A percentile compares a stretch with the other conserved stretches of the same genome.
Conservation (phyloP, 108 stramenopile genomes). For the Halocafeteria seosinensis region DNA sequence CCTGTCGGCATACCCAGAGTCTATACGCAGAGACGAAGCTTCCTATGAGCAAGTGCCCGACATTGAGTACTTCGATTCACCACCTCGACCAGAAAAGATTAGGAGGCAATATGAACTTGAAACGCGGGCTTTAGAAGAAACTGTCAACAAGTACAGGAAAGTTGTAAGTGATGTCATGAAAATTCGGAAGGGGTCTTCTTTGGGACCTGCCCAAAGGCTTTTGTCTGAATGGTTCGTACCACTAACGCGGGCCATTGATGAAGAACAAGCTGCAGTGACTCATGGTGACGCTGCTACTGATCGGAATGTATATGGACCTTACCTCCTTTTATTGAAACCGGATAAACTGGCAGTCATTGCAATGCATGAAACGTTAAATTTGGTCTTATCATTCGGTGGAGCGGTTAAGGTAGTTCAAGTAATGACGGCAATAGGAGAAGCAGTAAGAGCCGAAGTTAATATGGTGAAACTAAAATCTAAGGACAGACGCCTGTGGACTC, state of each 20-base stretch:
- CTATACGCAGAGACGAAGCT: too few relatives aligned
- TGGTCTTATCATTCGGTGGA: slow-evolving; percentile 24
- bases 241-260: neutral
- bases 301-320: slow-evolving; percentile 19
- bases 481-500: neutral
- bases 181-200: neutral
- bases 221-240: neutral
- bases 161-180: neutral
- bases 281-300: neutral
- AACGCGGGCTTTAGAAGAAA: neutral
- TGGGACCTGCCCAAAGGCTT: neutral
- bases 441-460: slow-evolving; percentile 60
- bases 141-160: neutral
- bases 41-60: too few relatives aligned
- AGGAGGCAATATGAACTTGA: neutral
- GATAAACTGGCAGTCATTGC: slow-evolving; percentile 70
- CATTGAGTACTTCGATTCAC: too few relatives aligned
- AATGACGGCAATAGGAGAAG: slow-evolving; percentile 43
- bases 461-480: slow-evolving; percentile 46
- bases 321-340: slow-evolving; percentile 54
- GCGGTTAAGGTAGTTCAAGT: slow-evolving; percentile 42
- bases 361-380: slow-evolving; percentile 50
- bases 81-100: too few relatives aligned
- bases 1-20: too few relatives aligned
- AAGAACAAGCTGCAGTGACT: neutral